Conservation (phyloP, 208 protist species). For the Lotmaria passim region DNA sequence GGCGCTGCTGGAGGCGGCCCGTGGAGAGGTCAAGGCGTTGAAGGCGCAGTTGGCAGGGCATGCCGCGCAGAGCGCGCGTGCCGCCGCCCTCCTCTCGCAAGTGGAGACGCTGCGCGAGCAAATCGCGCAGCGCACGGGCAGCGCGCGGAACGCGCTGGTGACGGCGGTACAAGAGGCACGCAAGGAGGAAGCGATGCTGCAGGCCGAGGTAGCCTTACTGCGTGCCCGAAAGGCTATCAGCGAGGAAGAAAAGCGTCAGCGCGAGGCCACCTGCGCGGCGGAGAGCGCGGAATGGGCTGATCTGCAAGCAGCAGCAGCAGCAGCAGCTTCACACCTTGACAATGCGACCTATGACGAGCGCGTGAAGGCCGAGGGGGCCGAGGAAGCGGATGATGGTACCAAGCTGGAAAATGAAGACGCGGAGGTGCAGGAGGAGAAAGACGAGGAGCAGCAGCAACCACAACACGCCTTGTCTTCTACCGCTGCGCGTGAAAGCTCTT, state of each 20-base stretch:
- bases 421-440: constrained; percentile 20
- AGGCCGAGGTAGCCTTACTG: constrained; percentile 19
- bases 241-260: not conserved
- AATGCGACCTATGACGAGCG: not conserved
- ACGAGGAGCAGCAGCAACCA: constrained; percentile 2
- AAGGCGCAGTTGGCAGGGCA: constrained; percentile 20
- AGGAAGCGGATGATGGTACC: constrained; percentile 12
- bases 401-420: constrained; percentile 13
- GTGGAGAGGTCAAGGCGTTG: constrained; percentile 19
- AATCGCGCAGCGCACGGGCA: not conserved
- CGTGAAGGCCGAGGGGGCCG: constrained; percentile 3
- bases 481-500: not conserved
- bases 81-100: constrained; percentile 13
- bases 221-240: not conserved
- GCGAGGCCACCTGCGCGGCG: not conserved
- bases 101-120: constrained; percentile 3
- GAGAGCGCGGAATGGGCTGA: not conserved
- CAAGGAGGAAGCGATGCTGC: constrained; percentile 1
- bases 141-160: not conserved
- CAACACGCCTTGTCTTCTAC: too few relatives aligned
- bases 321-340: not conserved
- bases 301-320: not conserved
- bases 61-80: constrained; percentile 6
- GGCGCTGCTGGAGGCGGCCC: constrained; percentile 43
- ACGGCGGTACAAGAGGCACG: constrained; percentile 5